Evolutionary conservation across 2,329 filamentous ascomycete genomes (phyloP), one percentile per base, ranked within the genome.

Genomic region (Epichloe typhina): DNA sequence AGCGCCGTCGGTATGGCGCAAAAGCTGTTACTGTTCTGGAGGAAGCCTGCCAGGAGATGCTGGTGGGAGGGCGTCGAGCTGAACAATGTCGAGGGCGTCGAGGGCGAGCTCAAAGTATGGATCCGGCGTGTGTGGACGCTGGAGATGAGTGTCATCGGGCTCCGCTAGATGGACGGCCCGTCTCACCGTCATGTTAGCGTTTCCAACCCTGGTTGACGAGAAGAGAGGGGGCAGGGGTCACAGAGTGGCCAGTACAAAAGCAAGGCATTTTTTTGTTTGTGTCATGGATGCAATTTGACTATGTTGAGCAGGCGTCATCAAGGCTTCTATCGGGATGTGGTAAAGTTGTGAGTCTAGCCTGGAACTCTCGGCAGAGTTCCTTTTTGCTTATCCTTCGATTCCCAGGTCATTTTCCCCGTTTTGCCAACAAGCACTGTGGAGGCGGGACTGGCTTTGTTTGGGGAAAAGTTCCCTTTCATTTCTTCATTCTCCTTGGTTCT

Each of bases 51-150:
- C 13, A 76, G 93, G 54, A 80, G 93, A 66, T 98, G 93, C 74
- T 98, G 93, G 93, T 98, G 93, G 93, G 93, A 98, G 67, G 93
- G 93, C 23, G 86, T 98, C 38, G 90, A 97, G 66, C 75, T 98
- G 43, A 81, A 93, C 17, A 77, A 87, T 57, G 86, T 98, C 12
- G 88, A 94, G 47, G 93, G 93, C 13, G 85, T 97, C 7, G 82
- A 95, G 48, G 91, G 90, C 49, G 88, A 84, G 65, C 76, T 98
- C 58, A 98, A 98, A 71, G 89, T 98, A 52, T 98, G 93, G 93
- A 97, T 98, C 65, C 79, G 93, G 63, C 80, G 93, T 61, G 93
- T 98, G 53, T 98, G 93, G 93, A 98, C 93, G 53, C 76, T 98
- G 53, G 93, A 98, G 75, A 98, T 98, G 88, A 93, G 87, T 65